A percentile compares a stretch with the other conserved stretches of the same genome.
Conservation (phyloP, 2,329 filamentous ascomycete genomes). For the Fusarium sp. region DNA sequence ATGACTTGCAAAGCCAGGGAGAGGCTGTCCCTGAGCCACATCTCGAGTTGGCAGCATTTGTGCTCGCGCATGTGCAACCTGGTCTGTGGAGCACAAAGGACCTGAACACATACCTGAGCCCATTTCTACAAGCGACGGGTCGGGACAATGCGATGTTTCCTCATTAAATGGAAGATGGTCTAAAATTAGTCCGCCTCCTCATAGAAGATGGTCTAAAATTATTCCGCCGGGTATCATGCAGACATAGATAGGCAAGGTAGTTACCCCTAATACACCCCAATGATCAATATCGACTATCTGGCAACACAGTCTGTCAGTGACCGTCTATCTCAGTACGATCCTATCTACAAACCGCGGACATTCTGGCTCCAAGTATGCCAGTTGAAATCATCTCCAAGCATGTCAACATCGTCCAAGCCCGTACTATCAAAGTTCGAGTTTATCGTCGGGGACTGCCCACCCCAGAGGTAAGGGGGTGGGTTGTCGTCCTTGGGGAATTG, state of each 20-base stretch:
- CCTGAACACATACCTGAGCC: fast-evolving
- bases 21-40: background rate
- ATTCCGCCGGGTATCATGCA: slow-evolving; percentile 44
- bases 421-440: slow-evolving; percentile 47
- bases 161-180: background rate
- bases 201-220: background rate
- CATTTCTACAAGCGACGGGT: background rate
- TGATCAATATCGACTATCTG: slow-evolving; percentile 1
- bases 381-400: slow-evolving; percentile 58
- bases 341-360: slow-evolving; percentile 55
- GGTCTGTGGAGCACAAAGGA: background rate
- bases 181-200: background rate
- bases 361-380: slow-evolving; percentile 63
- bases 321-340: slow-evolving; percentile 43
- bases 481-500: slow-evolving; percentile 50
- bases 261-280: slow-evolving; percentile 11
- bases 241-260: slow-evolving; percentile 2
- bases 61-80: background rate
- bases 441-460: slow-evolving; percentile 48
- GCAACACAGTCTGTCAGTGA: slow-evolving; percentile 13
- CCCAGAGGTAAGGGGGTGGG: slow-evolving; percentile 58
- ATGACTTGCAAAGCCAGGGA: background rate
- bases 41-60: background rate
- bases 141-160: background rate
- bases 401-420: slow-evolving; percentile 52